Base-by-base conservation (phyloP, 1,284 basidiomycete species). In the Ganoderma leucocontextum region DNA sequence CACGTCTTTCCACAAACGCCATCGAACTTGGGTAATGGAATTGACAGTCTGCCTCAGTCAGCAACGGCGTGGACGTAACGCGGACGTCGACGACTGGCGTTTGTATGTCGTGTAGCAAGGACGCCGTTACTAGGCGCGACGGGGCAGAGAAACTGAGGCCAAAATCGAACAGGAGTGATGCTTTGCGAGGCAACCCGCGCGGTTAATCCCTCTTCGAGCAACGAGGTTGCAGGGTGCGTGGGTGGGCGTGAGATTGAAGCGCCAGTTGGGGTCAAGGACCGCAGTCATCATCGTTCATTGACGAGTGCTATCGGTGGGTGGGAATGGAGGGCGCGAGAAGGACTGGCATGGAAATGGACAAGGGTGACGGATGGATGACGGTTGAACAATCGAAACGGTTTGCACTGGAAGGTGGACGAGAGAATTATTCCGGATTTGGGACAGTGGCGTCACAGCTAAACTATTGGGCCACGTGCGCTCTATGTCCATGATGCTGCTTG, bases 361-460 rank as follows among this genome's bases (percentile, higher is more conserved):
- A 60, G 63, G 47, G n/a, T 38, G 19, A 22, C 57, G 17, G 35
- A 36, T 38, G 25, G 22, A 41, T 29, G 29, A 29, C n/a, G 29
- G 1, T 2, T 39, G n/a, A 25, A 25, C 38, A 41, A 38, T 25
- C 58, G 22, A 38, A 29, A 39, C 55, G 35, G 33, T 19, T 19
- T 15, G 6, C 2, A 15, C 47, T 8, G 22, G 29, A 53, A 9
- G 61, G 59, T 19, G 66, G 66, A 65, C 70, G 70, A 70, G 70
- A 70, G 66, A 70, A 70, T 70, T 62, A 22, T 68, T 22, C 70
- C 70, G 36, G 62, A 71, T 66, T 52, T 60, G 66, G 70, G 13
- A 71, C 62, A 42, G 61, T 60, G 68, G 58, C 44, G 35, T 39
- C 53, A 38, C 35, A 7, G 53, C 62, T 17, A 41, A 29, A n/a